Conservation (phyloP, 2,329 filamentous ascomycete genomes). For the Neonectria faginata region DNA sequence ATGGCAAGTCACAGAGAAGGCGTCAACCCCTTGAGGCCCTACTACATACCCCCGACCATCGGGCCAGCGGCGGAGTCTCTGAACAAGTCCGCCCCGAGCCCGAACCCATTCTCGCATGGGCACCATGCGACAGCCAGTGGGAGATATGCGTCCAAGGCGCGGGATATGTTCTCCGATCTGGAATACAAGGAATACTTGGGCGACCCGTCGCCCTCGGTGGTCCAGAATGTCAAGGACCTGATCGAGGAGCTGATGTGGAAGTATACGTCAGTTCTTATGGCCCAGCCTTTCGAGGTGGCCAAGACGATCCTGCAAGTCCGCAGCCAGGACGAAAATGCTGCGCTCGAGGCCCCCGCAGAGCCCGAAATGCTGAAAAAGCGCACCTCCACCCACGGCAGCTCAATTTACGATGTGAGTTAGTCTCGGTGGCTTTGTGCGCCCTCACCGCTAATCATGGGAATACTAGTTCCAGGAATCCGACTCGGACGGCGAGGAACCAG, state of each 20-base stretch:
- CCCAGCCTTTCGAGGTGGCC: slow-evolving; percentile 96
- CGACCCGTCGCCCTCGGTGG: slow-evolving; percentile 78
- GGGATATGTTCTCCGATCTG: slow-evolving; percentile 88
- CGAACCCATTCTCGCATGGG: slow-evolving; percentile 59
- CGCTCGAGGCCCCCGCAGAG: slow-evolving; percentile 39
- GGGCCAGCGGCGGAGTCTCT: slow-evolving; percentile 56
- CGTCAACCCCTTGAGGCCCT: slow-evolving; percentile 75
- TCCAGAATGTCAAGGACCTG: slow-evolving; percentile 80
- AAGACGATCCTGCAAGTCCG: slow-evolving; percentile 91
- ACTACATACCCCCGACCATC: slow-evolving; percentile 74
- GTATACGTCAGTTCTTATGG: slow-evolving; percentile 88
- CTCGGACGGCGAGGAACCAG: slow-evolving; percentile 80
- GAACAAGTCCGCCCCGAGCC: slow-evolving; percentile 52
- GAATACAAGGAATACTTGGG: slow-evolving; percentile 91
- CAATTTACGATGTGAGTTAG: slow-evolving; percentile 51
- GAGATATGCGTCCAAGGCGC: slow-evolving; percentile 68
- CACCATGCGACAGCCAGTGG: slow-evolving; percentile 55
- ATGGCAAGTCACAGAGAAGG: slow-evolving; percentile 61
- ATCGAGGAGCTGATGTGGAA: slow-evolving; percentile 91
- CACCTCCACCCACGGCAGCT: slow-evolving; percentile 49
- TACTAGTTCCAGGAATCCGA: slow-evolving; percentile 66
- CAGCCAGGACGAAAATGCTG: slow-evolving; percentile 63
- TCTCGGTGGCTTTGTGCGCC: slow-evolving; percentile 1
- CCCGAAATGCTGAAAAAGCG: slow-evolving; percentile 46
- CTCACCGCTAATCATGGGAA: slow-evolving; percentile 40